Evolutionary conservation across 2,329 filamentous ascomycete genomes (phyloP).

Genomic region (Ascochyta fabae): DNA sequence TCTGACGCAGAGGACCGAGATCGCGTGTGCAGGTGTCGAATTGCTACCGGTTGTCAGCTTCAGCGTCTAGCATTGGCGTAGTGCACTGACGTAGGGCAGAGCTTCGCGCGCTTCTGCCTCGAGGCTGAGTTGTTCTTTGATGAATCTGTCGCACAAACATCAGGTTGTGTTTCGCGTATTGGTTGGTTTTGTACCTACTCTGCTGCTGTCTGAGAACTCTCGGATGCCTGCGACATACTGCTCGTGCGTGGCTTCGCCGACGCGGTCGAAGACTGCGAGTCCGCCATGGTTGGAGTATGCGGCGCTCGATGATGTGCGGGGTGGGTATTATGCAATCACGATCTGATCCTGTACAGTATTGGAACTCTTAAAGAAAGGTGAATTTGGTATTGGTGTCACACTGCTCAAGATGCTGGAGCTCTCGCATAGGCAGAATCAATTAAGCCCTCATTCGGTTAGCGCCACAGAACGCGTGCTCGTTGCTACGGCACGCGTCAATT

Average conservation of each 20-base stretch:
- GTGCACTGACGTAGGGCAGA: slow-evolving; percentile 77
- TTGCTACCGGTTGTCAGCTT: slow-evolving; percentile 63
- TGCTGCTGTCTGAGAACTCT: slow-evolving; percentile 62
- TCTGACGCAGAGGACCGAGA: slow-evolving; percentile 87
- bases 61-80: slow-evolving; percentile 2
- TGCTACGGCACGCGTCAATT: slow-evolving; percentile 9
- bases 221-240: slow-evolving; percentile 55
- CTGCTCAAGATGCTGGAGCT: slow-evolving; percentile 8
- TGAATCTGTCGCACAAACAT: slow-evolving; percentile 66
- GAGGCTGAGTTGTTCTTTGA: slow-evolving; percentile 85
- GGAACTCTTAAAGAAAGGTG: background rate
- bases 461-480: slow-evolving; percentile 22
- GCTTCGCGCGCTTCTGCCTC: slow-evolving; percentile 95
- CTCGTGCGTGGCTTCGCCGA: slow-evolving; percentile 42
- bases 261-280: slow-evolving; percentile 30
- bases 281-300: slow-evolving; percentile 28
- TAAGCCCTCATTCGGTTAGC: slow-evolving; percentile 13
- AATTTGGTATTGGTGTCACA: background rate
- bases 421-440: slow-evolving; percentile 2
- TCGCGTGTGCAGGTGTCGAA: slow-evolving; percentile 92
- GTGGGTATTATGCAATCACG: background rate
- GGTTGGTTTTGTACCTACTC: slow-evolving; percentile 41
- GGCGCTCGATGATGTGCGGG: background rate
- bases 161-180: background rate
- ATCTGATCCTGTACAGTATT: background rate